phyloP scores from a whole-genome alignment of 2,329 filamentous ascomycete genomes.

The Aspergillus melleus region DNA sequence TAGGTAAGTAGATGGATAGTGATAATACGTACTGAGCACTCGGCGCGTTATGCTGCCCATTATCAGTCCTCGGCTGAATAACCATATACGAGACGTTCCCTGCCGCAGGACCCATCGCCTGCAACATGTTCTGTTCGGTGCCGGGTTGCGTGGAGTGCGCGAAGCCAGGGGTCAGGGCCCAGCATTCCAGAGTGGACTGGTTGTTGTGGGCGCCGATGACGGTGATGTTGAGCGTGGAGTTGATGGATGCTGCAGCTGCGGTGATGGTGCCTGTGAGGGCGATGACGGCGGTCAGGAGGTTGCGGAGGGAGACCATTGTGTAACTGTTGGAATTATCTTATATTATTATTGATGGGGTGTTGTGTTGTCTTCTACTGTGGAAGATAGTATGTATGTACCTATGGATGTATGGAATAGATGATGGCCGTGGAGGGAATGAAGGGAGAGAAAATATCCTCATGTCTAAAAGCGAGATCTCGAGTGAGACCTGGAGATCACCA shows the following conservation, averaged over 20 bases:
- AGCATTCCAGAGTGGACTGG: conserved; percentile 48
- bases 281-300: conserved; percentile 13
- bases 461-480: neutral
- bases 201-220: conserved; percentile 39
- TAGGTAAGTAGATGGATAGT: too few species aligned
- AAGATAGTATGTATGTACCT: too few species aligned
- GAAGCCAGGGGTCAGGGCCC: conserved; percentile 44
- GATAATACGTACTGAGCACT: conserved; percentile 38
- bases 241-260: neutral
- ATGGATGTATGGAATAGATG: neutral
- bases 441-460: neutral
- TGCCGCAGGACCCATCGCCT: conserved; percentile 33
- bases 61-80: conserved; percentile 40
- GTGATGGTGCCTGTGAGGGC: conserved; percentile 3
- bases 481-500: neutral
- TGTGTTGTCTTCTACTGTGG: too few species aligned
- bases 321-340: neutral
- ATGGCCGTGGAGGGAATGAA: neutral
- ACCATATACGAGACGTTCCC: conserved; percentile 39
- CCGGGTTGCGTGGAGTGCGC: conserved; percentile 33
- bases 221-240: conserved; percentile 43
- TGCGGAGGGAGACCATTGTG: conserved; percentile 15
- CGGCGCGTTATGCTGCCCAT: conserved; percentile 46
- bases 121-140: conserved; percentile 28
- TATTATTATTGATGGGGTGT: neutral